A percentile compares a stretch with the other conserved stretches of the same genome.
phyloP scores from a whole-genome alignment of 441 rosid species.

The Populus tomentosa region DNA sequence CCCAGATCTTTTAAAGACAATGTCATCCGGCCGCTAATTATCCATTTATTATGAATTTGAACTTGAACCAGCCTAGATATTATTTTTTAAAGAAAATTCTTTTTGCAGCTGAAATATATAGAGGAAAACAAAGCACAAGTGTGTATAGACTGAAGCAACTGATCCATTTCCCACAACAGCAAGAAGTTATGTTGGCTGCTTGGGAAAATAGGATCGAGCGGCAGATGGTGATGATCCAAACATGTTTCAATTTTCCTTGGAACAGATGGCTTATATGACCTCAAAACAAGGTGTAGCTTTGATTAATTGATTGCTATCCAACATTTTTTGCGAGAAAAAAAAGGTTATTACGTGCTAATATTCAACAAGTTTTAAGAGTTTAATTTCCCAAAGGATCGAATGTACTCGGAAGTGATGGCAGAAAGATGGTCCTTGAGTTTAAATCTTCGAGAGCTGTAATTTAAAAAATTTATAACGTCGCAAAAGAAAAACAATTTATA shows the following conservation, averaged over 20 bases:
- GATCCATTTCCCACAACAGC: constrained; percentile 4
- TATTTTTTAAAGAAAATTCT: not conserved
- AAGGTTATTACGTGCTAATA: no score
- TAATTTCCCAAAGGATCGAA: no score
- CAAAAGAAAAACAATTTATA: no score
- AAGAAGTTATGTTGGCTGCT: not conserved
- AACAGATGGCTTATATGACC: not conserved
- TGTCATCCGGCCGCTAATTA: no score
- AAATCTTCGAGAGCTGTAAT: no score
- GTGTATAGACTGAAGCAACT: constrained; percentile 15
- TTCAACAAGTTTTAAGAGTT: no score
- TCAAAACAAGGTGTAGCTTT: constrained; percentile 16
- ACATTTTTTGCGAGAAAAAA: not conserved
- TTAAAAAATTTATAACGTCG: no score
- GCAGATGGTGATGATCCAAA: not conserved
- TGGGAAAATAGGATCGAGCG: constrained; percentile 9
- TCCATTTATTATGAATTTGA: not conserved
- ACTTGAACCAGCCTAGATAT: not conserved
- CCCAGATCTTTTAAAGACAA: no score
- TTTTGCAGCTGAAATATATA: constrained; percentile 25
- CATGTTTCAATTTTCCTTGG: not conserved
- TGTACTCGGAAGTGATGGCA: no score
- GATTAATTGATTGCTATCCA: no score
- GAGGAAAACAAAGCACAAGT: constrained; percentile 23
- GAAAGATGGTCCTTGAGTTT: no score